Evolutionary conservation across 2,329 filamentous ascomycete species (phyloP), one percentile per base, ranked within the genome.

Genomic region (Nakataea oryzae): DNA sequence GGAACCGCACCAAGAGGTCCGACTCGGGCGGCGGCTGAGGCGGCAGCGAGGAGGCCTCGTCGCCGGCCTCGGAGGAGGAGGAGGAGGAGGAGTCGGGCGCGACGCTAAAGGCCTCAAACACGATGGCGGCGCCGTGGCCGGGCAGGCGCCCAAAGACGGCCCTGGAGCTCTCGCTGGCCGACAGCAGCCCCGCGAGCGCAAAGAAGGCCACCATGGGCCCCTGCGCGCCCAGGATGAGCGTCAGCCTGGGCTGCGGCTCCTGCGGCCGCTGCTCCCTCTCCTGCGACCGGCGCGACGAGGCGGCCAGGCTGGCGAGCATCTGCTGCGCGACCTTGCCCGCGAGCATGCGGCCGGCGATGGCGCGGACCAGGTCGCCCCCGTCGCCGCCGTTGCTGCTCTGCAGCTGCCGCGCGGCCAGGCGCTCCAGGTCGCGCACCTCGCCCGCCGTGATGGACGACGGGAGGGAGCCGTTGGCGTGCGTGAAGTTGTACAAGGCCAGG

Each of bases 81-180:
- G 30, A 11, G 30, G 34, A 41, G 34, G 5, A 5, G 14, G 34
- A 41, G 14, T n/a, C 41, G 17, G 65, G n/a, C 13, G 73, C 71
- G 41, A 78, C 71, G 24, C 75, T 77, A 64, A 79, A 79, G 6
- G 86, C 72, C 75, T 96, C 92, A 70, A 95, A 92, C 0, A 83
- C 78, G 81, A 96, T 87, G 54, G 84, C 82, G 1, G 86, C 87
- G 0, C 91, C 91, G 50, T 91, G 90, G 66, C 87, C 81, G 0
- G 89, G 86, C 17, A 85, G 66, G 65, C 70, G 34, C 63, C 69
- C 57, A 70, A 76, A 80, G 0, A 86, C 71, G 4, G 81, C 78
- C n/a, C 75, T 79, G 69, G 86, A 85, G 60, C 84, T 71, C 0
- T 72, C 69, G 59, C 76, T 77, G 5, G 76, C n/a, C n/a, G n/a